These are phyloP conservation scores for Pichia rugopelliculosa DNA, from an alignment of 805 yeast species.

Conservation along the genomic window DNA sequence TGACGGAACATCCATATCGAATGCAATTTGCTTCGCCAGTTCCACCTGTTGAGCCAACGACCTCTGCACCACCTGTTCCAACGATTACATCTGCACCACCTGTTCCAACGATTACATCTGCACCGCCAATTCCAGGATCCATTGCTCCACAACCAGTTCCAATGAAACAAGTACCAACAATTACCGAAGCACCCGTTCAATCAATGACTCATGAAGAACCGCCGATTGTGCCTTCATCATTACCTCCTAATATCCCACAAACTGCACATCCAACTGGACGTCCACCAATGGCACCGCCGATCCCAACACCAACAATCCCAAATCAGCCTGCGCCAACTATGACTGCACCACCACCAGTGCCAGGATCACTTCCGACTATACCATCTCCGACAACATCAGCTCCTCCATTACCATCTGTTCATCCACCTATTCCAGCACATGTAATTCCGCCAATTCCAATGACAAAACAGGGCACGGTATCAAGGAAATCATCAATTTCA, in stretches of 20 bases:
- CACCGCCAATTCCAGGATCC: constrained; percentile 2
- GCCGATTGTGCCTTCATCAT: constrained; percentile 11
- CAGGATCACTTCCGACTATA: constrained; percentile 19
- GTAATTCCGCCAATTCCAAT: background rate
- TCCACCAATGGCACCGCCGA: constrained; percentile 11
- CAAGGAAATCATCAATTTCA: background rate
- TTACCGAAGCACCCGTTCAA: background rate
- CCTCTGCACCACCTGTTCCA: no score
- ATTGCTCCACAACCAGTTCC: background rate
- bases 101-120: constrained; percentile 14
- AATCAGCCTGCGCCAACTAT: background rate
- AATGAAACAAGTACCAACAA: no score
- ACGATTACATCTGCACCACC: constrained; percentile 5
- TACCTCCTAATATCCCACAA: constrained; percentile 16
- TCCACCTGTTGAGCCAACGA: background rate
- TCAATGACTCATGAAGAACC: background rate
- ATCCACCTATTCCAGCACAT: background rate
- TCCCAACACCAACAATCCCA: constrained; percentile 1
- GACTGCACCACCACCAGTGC: constrained; percentile 14
- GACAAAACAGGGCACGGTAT: background rate
- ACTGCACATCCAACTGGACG: constrained; percentile 6
- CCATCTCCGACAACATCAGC: constrained; percentile 11
- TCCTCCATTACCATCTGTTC: background rate
- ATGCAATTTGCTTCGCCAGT: background rate
- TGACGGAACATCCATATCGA: background rate